Evolutionary conservation across 305 asterid genomes (phyloP).

Genomic region (Fraxinus sp.): DNA sequence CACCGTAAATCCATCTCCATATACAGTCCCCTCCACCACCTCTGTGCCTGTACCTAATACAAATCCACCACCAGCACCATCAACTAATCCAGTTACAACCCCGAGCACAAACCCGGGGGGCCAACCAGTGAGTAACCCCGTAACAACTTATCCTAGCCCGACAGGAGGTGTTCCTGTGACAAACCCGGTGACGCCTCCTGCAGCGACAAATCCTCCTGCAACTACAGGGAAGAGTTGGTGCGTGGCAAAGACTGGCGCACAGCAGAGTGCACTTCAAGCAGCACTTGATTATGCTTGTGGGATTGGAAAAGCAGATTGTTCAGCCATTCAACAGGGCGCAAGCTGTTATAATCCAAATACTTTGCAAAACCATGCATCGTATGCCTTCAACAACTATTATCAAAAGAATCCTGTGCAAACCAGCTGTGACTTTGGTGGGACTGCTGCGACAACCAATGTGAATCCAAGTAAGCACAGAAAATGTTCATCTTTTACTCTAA

Average conservation of each 20-base stretch:
- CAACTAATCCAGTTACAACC: slow-evolving; percentile 24
- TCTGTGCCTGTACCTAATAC: slow-evolving; percentile 30
- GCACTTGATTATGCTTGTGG: slow-evolving; percentile 93
- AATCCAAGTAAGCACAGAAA: not conserved
- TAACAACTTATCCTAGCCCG: slow-evolving; percentile 38
- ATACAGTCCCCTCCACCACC: slow-evolving; percentile 30
- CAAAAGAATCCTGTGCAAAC: slow-evolving; percentile 66
- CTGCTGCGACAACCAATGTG: not conserved
- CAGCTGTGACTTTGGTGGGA: slow-evolving; percentile 87
- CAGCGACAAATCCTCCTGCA: slow-evolving; percentile 37
- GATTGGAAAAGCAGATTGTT: slow-evolving; percentile 77
- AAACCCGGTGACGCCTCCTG: slow-evolving; percentile 41
- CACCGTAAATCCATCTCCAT: slow-evolving; percentile 35
- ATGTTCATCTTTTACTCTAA: not conserved
- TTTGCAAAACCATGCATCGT: slow-evolving; percentile 69
- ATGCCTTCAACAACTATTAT: slow-evolving; percentile 74
- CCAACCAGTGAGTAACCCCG: slow-evolving; percentile 41
- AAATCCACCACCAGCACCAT: slow-evolving; percentile 31
- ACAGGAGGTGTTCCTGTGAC: slow-evolving; percentile 42
- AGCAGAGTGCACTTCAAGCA: slow-evolving; percentile 49
- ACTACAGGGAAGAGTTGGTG: slow-evolving; percentile 79
- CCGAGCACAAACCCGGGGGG: slow-evolving; percentile 33
- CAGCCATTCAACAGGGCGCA: slow-evolving; percentile 62
- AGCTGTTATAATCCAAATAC: slow-evolving; percentile 63
- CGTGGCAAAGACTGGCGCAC: slow-evolving; percentile 61